Evolutionary conservation across 345 rosid genomes (phyloP).

Genomic region (Aquilaria yunnanensis): DNA sequence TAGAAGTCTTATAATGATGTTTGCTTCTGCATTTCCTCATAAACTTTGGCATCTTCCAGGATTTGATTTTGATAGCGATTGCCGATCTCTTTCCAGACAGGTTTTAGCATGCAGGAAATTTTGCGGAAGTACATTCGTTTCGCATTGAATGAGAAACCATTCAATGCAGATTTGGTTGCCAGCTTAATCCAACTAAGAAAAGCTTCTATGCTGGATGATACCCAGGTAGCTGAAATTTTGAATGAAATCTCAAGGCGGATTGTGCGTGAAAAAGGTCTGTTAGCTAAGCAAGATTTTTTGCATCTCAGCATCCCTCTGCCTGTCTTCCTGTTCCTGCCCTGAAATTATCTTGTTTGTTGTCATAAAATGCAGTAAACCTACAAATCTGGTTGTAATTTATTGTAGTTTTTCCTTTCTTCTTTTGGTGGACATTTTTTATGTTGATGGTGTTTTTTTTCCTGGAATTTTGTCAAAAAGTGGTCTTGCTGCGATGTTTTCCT

Average conservation of each 20-base stretch:
- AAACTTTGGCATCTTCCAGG: neutral
- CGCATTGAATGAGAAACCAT: constrained; percentile 88
- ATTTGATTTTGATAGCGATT: constrained; percentile 25
- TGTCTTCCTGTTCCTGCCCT: neutral
- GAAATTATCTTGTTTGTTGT: neutral
- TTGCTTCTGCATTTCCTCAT: no score
- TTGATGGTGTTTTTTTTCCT: no score
- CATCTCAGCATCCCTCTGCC: neutral
- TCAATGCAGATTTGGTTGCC: constrained; percentile 64
- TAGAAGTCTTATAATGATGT: neutral
- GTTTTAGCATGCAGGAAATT: constrained; percentile 79
- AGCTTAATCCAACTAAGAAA: constrained; percentile 64
- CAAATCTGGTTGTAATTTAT: neutral
- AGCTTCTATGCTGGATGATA: constrained; percentile 65
- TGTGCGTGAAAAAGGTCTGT: constrained; percentile 74
- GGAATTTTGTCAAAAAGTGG: no score
- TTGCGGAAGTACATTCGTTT: constrained; percentile 85
- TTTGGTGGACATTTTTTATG: no score
- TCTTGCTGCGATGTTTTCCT: no score
- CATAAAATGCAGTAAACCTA: no score
- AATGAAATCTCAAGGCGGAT: constrained; percentile 81
- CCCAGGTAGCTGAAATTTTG: constrained; percentile 64
- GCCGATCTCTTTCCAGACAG: constrained; percentile 70
- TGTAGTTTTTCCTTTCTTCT: no score
- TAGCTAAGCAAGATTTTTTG: no score